Evolutionary conservation across 768 basidiomycete species (phyloP), one percentile per base, ranked within the genome.

Genomic region (Fistulinella prunicolor): DNA sequence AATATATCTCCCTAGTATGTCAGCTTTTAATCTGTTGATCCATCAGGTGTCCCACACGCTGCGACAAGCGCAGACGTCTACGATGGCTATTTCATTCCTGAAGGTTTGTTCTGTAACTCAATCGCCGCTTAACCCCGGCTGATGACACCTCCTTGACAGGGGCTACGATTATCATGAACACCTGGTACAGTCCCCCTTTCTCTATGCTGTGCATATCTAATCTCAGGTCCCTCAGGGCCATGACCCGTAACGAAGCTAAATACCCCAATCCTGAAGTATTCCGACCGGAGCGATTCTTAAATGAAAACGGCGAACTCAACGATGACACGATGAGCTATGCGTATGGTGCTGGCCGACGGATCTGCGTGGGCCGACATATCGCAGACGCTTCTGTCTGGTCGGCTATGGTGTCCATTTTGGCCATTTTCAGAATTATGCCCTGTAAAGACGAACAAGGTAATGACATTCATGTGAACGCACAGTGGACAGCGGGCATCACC

Each of bases 51-150:
- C 19, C 66, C 71, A 2, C 72, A 72, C 37, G 54, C 59, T 2
- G 46, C 65, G 7, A 73, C 72, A 1, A 58, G 60, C 20, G 67
- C 72, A 37, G 77, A 78, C 32, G 48, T 69, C 12, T 78, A 77
- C 46, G 58, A 65, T 24, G 72, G 74, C n/a, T 78, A 78, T 51
- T 63, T 77, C 19, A 83, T 85, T 43, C 82, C 82, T 1, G 70
- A 73, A 58, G 82, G 82, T 63, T 16, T 7, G 63, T 60, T 63
- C 14, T 7, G 63, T 60, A 24, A 29, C 23, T 10, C 10, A 6
- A n/a, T 13, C 3, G 9, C 16, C 9, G 8, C 22, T 9, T 17
- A 10, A 28, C 16, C n/a, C 38, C 10, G 38, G 14, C 30, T 34
- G 3, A 43, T 45, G 20, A 4, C 38, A 35, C 19, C 23, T 39